Evolutionary conservation across 352 stramenopile genomes (phyloP).

Genomic region (Saprolegnia diclina): DNA sequence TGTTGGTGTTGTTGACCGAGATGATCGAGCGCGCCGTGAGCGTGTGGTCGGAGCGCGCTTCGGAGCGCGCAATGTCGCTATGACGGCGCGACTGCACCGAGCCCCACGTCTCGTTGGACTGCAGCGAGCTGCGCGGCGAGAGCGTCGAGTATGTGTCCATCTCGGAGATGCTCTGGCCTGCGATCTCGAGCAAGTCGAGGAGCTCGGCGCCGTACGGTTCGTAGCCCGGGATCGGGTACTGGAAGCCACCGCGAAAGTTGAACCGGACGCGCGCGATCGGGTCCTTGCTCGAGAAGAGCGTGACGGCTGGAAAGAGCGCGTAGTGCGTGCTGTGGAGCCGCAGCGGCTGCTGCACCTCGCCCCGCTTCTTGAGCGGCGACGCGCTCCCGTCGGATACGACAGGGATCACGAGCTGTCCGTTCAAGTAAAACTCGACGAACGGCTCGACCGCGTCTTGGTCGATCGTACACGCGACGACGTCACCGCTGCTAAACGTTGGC

Average conservation of each 20-base stretch:
- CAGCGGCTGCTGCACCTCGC: background rate
- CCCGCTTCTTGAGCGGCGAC: background rate
- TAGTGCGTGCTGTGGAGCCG: conserved; percentile 51
- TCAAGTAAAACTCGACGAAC: conserved; percentile 68
- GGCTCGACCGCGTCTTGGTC: conserved; percentile 63
- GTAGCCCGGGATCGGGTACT: conserved; percentile 56
- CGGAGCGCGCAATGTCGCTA: background rate
- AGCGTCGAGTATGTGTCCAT: background rate
- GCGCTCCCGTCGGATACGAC: background rate
- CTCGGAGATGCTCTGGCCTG: background rate
- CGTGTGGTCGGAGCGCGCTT: background rate
- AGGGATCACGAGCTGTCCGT: conserved; percentile 61
- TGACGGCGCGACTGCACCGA: background rate
- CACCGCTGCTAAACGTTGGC: conserved; percentile 54
- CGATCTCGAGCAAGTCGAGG: conserved; percentile 25
- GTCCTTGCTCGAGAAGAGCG: conserved; percentile 73
- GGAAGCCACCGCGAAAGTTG: conserved; percentile 73
- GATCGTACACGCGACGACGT: conserved; percentile 71
- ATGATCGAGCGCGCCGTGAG: background rate
- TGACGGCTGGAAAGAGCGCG: conserved; percentile 54
- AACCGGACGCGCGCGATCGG: conserved; percentile 63
- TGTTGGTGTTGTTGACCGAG: too few species aligned
- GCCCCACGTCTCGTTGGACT: background rate
- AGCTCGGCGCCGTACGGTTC: conserved; percentile 56
- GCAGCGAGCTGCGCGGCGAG: background rate